Evolutionary conservation across 495 filamentous ascomycete species (phyloP).

Genomic region (Gamarada debralockiae): DNA sequence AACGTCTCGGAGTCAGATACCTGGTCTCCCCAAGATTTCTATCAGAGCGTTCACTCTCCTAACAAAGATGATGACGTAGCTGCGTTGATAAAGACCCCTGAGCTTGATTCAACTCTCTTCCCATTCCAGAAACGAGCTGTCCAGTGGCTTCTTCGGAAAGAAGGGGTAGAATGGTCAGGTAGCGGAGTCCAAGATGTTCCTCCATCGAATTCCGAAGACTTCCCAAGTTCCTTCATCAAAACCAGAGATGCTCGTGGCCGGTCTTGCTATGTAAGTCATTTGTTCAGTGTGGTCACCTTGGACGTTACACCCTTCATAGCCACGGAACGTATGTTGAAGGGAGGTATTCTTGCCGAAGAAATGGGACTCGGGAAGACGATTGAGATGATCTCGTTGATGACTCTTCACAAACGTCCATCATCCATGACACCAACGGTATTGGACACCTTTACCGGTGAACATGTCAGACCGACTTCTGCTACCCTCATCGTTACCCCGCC

Average conservation of each 20-base stretch:
- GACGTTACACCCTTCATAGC: constrained; percentile 44
- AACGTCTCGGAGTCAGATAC: constrained; percentile 1
- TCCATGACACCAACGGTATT: constrained; percentile 18
- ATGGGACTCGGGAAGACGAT: constrained; percentile 97
- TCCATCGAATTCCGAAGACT: neutral
- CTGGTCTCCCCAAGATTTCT: constrained; percentile 27
- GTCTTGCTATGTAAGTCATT: constrained; percentile 55
- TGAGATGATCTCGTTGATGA: constrained; percentile 77
- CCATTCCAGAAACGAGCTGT: constrained; percentile 73
- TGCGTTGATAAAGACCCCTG: constrained; percentile 6
- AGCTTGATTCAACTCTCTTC: constrained; percentile 40
- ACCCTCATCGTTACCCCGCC: constrained; percentile 88
- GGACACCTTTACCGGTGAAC: constrained; percentile 25
- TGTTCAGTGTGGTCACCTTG: constrained; percentile 57
- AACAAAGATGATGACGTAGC: constrained; percentile 11
- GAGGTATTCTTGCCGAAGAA: constrained; percentile 83
- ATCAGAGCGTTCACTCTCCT: constrained; percentile 23
- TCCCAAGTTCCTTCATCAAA: constrained; percentile 28
- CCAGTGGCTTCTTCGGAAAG: constrained; percentile 61
- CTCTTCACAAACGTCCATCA: constrained; percentile 47
- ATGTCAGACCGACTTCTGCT: constrained; percentile 48
- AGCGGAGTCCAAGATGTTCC: constrained; percentile 30
- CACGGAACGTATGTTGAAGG: constrained; percentile 42
- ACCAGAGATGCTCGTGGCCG: constrained; percentile 38
- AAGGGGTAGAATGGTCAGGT: constrained; percentile 30